Conservation (phyloP, 1,284 basidiomycete genomes). For the Tylopilus sp. region DNA sequence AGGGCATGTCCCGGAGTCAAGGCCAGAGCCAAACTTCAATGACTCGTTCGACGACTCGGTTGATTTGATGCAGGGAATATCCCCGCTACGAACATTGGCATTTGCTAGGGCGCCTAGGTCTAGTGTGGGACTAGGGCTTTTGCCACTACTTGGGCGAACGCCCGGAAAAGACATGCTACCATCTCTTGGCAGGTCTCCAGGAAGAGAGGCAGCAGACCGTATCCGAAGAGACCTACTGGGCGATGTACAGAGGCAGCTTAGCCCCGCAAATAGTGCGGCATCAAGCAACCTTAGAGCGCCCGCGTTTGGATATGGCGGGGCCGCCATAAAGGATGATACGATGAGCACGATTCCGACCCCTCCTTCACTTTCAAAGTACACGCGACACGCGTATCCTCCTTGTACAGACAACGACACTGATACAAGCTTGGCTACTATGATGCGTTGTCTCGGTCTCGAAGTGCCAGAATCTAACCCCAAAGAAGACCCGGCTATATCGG, state of each 20-base stretch:
- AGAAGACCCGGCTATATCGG: conserved; percentile 22
- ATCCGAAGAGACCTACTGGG: conserved; percentile 72
- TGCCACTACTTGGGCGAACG: conserved; percentile 68
- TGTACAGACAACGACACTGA: conserved; percentile 56
- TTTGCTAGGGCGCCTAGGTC: conserved; percentile 80
- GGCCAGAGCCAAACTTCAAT: conserved; percentile 47
- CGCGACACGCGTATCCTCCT: conserved; percentile 46
- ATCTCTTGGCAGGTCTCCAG: conserved; percentile 70
- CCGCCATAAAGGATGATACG: conserved; percentile 58
- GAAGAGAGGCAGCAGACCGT: conserved; percentile 72
- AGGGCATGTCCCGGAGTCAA: conserved; percentile 36
- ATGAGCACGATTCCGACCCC: conserved; percentile 74
- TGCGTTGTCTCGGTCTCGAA: conserved; percentile 61
- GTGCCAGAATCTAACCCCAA: conserved; percentile 30
- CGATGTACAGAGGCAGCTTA: conserved; percentile 52
- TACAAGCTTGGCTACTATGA: conserved; percentile 60
- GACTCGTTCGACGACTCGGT: conserved; percentile 69
- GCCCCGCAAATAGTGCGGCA: conserved; percentile 20
- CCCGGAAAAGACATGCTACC: conserved; percentile 66
- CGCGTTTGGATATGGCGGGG: conserved; percentile 33
- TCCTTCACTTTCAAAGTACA: conserved; percentile 74
- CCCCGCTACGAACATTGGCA: conserved; percentile 87
- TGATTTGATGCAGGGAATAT: conserved; percentile 72
- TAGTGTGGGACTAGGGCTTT: conserved; percentile 59
- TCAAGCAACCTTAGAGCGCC: conserved; percentile 37